These are phyloP conservation scores for Nakataea oryzae DNA, from an alignment of 2,329 filamentous ascomycete genomes.

Conservation along the genomic window DNA sequence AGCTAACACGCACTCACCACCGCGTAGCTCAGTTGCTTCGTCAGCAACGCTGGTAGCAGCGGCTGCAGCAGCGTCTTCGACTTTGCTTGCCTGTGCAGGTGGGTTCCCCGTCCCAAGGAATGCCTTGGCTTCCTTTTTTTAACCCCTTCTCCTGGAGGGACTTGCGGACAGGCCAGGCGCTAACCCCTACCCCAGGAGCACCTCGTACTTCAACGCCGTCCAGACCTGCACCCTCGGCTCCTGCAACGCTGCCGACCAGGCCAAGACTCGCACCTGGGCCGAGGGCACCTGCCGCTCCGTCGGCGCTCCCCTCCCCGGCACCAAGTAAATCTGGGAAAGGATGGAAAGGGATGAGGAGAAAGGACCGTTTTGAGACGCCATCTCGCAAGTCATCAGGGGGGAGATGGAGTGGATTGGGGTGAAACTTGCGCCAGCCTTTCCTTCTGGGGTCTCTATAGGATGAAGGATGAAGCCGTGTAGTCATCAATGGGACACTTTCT, in stretches of 20 bases:
- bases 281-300: not conserved
- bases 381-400: not conserved
- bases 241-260: conserved; percentile 3
- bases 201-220: not conserved
- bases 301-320: not conserved
- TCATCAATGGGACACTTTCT: not conserved
- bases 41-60: not conserved
- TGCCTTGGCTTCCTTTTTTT: not conserved
- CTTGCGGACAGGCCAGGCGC: not conserved
- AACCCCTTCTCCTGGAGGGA: not conserved
- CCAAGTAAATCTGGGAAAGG: not conserved
- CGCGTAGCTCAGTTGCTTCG: not conserved
- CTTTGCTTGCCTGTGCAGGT: conserved; percentile 3
- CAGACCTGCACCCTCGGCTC: not conserved
- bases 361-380: not conserved
- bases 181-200: not conserved
- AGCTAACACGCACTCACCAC: not conserved
- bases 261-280: conserved; percentile 1
- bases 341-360: not conserved
- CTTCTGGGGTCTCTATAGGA: not conserved
- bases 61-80: conserved; percentile 2
- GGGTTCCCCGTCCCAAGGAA: not conserved
- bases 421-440: not conserved
- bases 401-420: not conserved
- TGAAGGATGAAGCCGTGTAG: too few species aligned